Percentiles rank a stretch among this genome's conserved stretches.
Evolutionary conservation across 495 filamentous ascomycete genomes (phyloP).

Genomic region (Aspergillus incahuasiensis): DNA sequence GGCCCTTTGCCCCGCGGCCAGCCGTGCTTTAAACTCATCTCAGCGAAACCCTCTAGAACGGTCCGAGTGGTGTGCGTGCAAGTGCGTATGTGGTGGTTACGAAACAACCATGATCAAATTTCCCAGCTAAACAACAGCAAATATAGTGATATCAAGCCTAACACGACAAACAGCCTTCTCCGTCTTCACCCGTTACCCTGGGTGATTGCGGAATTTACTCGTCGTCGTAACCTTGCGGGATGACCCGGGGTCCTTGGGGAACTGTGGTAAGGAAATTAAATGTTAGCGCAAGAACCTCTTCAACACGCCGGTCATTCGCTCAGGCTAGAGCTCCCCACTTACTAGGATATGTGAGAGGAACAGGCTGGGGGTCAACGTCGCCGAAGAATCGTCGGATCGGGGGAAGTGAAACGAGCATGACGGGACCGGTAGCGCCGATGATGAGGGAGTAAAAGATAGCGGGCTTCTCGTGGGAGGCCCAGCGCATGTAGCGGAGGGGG

Average conservation of each 20-base stretch:
- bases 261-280: conserved; percentile 44
- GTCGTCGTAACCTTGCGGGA: conserved; percentile 76
- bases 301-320: too few relatives aligned
- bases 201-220: conserved; percentile 24
- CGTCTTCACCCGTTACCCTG: conserved; percentile 12
- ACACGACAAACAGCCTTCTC: conserved; percentile 15
- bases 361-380: conserved; percentile 60
- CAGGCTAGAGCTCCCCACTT: conserved; percentile 33
- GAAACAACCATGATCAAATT: conserved; percentile 5
- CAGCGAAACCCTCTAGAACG: neutral
- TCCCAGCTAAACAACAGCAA: conserved; percentile 21
- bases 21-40: neutral
- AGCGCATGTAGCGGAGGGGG: conserved; percentile 79
- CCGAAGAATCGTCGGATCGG: conserved; percentile 65
- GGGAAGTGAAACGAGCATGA: conserved; percentile 60
- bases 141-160: conserved; percentile 15
- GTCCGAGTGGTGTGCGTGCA: neutral
- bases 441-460: conserved; percentile 80
- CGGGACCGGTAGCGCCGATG: conserved; percentile 67
- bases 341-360: conserved; percentile 93
- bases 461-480: conserved; percentile 79
- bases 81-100: neutral
- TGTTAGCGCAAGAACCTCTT: neutral
- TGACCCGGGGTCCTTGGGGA: conserved; percentile 66
- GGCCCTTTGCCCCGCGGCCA: neutral